Percentiles rank a stretch among this genome's conserved stretches.
phyloP scores from a whole-genome alignment of 257 asterid species.

The Haberlea rhodopensis region DNA sequence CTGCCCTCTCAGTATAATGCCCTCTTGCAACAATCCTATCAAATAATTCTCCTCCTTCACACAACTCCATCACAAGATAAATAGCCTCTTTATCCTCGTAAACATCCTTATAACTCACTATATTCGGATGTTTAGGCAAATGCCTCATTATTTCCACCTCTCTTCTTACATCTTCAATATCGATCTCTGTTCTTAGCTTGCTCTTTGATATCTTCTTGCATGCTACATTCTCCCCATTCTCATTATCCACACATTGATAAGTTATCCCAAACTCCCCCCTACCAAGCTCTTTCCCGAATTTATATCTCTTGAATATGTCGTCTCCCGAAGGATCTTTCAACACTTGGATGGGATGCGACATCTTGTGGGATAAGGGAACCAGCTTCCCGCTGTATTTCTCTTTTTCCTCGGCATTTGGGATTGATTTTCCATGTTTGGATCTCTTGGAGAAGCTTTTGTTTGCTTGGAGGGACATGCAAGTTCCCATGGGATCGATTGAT shows the following conservation, averaged over 20 bases:
- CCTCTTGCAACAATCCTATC: constrained; percentile 77
- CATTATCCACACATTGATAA: constrained; percentile 49
- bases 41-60: constrained; percentile 82
- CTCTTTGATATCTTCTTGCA: constrained; percentile 82
- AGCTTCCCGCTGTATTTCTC: constrained; percentile 25
- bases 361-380: constrained; percentile 17
- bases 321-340: constrained; percentile 44
- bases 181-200: constrained; percentile 60
- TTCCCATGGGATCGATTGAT: constrained; percentile 62
- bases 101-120: constrained; percentile 67
- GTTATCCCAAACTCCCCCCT: constrained; percentile 91
- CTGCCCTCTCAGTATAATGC: constrained; percentile 84
- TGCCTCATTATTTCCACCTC: constrained; percentile 86
- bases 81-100: constrained; percentile 76
- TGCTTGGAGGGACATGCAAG: constrained; percentile 64
- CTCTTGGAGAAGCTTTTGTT: constrained; percentile 33
- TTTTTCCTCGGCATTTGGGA: constrained; percentile 19
- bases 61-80: constrained; percentile 84
- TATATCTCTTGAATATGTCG: constrained; percentile 43
- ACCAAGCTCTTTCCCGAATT: constrained; percentile 73
- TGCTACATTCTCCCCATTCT: constrained; percentile 50
- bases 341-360: constrained; percentile 48
- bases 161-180: constrained; percentile 77
- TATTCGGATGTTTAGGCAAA: constrained; percentile 68
- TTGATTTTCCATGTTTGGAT: constrained; percentile 24